These are phyloP conservation scores for Leccinum subatratum DNA, from an alignment of 1,284 basidiomycete genomes.

Conservation along the genomic window DNA sequence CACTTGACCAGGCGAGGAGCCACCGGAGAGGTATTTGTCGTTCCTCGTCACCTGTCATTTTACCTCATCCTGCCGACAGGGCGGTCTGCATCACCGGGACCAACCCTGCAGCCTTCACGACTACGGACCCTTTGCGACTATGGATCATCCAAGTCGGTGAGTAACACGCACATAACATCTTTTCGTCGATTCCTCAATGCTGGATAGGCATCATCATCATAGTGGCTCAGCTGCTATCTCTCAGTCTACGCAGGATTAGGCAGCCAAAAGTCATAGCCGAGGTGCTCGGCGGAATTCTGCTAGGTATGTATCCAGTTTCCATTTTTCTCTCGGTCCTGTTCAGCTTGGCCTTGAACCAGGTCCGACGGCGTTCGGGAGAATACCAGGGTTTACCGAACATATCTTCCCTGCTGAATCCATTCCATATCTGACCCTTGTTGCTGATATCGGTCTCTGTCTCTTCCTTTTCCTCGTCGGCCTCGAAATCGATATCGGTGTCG, in stretches of 20 bases:
- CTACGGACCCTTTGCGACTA: slow-evolving; percentile 57
- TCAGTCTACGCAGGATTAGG: slow-evolving; percentile 51
- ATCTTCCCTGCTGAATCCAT: slow-evolving; percentile 78
- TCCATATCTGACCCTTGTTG: slow-evolving; percentile 74
- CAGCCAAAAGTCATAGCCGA: slow-evolving; percentile 76
- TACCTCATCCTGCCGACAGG: slow-evolving; percentile 31
- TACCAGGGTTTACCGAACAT: slow-evolving; percentile 33
- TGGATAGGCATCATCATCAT: slow-evolving; percentile 55
- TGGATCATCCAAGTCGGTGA: slow-evolving; percentile 68
- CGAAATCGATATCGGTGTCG: slow-evolving; percentile 76
- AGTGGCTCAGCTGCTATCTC: slow-evolving; percentile 59
- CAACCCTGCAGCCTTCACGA: slow-evolving; percentile 51
- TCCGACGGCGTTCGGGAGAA: slow-evolving; percentile 50
- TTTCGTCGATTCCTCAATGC: background rate
- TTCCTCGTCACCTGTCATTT: background rate
- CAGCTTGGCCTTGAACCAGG: slow-evolving; percentile 31
- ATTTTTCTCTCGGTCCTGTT: background rate
- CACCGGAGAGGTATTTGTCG: slow-evolving; percentile 20
- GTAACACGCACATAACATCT: slow-evolving; percentile 13
- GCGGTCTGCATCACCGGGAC: slow-evolving; percentile 49
- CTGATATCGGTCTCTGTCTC: slow-evolving; percentile 83
- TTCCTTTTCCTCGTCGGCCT: slow-evolving; percentile 90
- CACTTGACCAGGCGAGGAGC: slow-evolving; percentile 13
- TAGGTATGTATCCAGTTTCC: slow-evolving; percentile 35
- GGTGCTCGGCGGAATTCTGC: slow-evolving; percentile 69